Evolutionary conservation across 2,329 filamentous ascomycete species (phyloP).

Genomic region (Pseudogymnoascus sp.): DNA sequence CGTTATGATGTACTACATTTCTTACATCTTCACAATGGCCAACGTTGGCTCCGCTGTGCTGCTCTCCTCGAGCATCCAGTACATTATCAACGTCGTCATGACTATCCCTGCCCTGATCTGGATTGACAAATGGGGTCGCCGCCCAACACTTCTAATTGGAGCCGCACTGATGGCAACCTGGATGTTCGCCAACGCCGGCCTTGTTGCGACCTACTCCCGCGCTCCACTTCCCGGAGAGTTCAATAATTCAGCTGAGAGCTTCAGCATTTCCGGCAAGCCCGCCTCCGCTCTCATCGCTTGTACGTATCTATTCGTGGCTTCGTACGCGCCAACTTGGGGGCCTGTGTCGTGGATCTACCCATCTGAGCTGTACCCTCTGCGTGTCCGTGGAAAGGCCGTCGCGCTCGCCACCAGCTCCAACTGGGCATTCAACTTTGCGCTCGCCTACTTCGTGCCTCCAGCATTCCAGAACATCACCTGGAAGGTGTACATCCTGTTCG

Average conservation of each 20-base stretch:
- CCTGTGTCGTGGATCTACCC: constrained; percentile 39
- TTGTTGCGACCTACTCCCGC: constrained; percentile 37
- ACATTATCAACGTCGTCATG: constrained; percentile 73
- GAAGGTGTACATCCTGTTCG: constrained; percentile 45
- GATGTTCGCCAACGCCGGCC: constrained; percentile 38
- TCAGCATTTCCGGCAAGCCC: constrained; percentile 39
- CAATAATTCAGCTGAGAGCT: constrained; percentile 36
- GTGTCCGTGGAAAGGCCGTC: constrained; percentile 44
- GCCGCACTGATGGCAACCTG: constrained; percentile 40
- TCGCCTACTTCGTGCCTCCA: constrained; percentile 40
- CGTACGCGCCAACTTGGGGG: constrained; percentile 39
- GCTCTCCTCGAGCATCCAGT: constrained; percentile 60
- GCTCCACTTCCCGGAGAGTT: constrained; percentile 30
- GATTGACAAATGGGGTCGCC: constrained; percentile 69
- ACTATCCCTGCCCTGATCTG: constrained; percentile 67
- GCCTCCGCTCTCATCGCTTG: constrained; percentile 54
- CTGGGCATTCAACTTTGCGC: constrained; percentile 43
- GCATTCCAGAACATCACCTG: constrained; percentile 40
- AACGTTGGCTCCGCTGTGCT: constrained; percentile 45
- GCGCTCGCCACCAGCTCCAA: constrained; percentile 43
- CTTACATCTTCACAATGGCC: constrained; percentile 59
- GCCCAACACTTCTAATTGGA: constrained; percentile 55
- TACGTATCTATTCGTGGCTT: constrained; percentile 55
- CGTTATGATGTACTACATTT: constrained; percentile 63
- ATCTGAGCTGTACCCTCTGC: constrained; percentile 40